Conservation (phyloP, 2,329 filamentous ascomycete species). For the Trichoderma atroviride region DNA sequence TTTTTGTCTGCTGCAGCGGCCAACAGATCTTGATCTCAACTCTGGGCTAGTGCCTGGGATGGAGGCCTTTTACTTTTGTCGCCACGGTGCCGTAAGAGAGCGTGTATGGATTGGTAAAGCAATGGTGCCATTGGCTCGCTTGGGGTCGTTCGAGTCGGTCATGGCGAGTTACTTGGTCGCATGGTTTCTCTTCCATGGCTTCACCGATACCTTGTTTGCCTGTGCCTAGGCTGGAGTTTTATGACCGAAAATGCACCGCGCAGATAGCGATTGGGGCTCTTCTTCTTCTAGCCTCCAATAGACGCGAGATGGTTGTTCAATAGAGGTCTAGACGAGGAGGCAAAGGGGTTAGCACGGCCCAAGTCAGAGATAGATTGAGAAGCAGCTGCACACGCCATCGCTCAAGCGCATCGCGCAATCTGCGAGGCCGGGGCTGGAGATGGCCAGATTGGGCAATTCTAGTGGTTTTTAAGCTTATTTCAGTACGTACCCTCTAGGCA, state of each 20-base stretch:
- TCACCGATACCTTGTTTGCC: too few species aligned
- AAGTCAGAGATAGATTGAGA: background rate
- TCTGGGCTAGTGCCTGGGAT: constrained; percentile 5
- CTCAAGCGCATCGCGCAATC: constrained; percentile 24
- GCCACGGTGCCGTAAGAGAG: background rate
- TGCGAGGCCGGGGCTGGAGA: background rate
- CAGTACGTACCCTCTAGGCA: constrained; percentile 8
- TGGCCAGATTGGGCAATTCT: background rate
- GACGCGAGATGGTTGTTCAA: background rate
- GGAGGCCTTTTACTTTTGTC: background rate
- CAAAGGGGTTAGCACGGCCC: background rate
- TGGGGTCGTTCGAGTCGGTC: background rate
- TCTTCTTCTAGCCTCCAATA: background rate
- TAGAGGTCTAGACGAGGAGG: background rate
- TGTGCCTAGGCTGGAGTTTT: background rate
- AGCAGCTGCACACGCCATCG: constrained; percentile 6
- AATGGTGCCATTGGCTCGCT: background rate
- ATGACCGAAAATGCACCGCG: background rate
- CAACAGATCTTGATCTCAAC: background rate
- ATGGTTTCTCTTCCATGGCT: background rate
- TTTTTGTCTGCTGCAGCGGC: background rate
- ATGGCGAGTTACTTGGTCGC: background rate
- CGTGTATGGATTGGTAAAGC: background rate
- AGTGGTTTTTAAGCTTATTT: constrained; percentile 20
- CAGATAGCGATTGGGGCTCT: background rate